Evolutionary conservation across 2,329 filamentous ascomycete genomes (phyloP), one percentile per base, ranked within the genome.

Genomic region (Lecanosticta acicola): DNA sequence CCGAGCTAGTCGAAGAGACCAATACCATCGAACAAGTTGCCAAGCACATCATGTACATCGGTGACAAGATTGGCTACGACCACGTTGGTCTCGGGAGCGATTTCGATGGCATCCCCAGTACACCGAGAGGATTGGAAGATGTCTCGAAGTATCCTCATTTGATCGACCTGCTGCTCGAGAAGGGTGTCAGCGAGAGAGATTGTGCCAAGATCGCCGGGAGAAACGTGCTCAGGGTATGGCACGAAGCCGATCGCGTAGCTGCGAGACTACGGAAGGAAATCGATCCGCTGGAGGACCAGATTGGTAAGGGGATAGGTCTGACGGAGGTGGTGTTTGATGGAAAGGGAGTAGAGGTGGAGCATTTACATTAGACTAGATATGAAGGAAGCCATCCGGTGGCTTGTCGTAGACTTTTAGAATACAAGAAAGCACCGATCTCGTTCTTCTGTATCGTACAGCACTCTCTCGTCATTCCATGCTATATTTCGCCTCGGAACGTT

Each of bases 71-170:
- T 49, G 91, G 91, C 2, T 96, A 85, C 58, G 85, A 90, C 33
- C 79, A 95, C 63, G 88, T 96, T 13, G 91, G 90, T 0, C 68
- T 96, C 14, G 91, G 91, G 0, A 89, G 85, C 42, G 91, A 97
- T 65, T 96, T 90, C 63, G 90, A 96, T 63, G 91, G 81, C 7
- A 90, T 90, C 46, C 61, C 65, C 1, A 65, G 58, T 1, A 81
- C 81, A 3, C 88, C 90, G 0, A 64, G 71, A 43, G 91, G 90
- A 0, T 67, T 97, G 39, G 87, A 93, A 32, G 89, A 95, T 64
- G 88, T 95, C 4, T 81, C 83, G 39, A 87, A 87, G 62, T 94
- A 84, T 59, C 90, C 89, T 0, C 79, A 83, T 46, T 68, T 96
- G 36, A 78, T 96, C 7, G 81, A 79, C 3, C 85, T 88, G 66